Evolutionary conservation across 805 yeast species (phyloP), one percentile per base, ranked within the genome.

Genomic region (Candida ponderosae): DNA sequence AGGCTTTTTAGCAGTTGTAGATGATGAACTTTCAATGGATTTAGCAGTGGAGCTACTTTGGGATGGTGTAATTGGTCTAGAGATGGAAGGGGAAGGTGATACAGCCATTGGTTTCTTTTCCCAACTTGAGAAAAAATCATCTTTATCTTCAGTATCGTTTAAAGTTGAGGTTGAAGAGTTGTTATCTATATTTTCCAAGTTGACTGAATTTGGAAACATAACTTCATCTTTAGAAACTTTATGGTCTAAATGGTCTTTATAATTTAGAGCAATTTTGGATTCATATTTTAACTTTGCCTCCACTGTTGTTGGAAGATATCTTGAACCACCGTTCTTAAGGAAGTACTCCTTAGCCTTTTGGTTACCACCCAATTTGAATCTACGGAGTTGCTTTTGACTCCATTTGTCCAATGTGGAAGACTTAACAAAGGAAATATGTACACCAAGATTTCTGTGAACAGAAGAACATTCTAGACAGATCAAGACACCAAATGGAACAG

Each of bases 381-480:
- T 76, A 52, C 98, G 77, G 56, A 93, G 70, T 60, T 93, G 96
- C 53, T 76, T 79, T 51, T 88, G 74, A 31, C 89, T 80, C 98
- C 98, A 93, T 59, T 87, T 84, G 62, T 93, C 98, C 66, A 93
- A 70, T 47, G 81, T 84, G 21, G 93, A 76, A 21, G 96, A 86
- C 58, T 88, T 86, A 41, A 93, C 97, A 66, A 93, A 93, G 29
- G 97, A 77, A 52, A 93, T 81, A 59, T 93, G 98, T 29, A 89
- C 97, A 41, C 98, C 98, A 63, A 93, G 63, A 59, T 88, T 88
- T 61, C 98, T 77, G 66, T 93, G 98, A 36, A 83, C 87, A 4
- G 97, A 89, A 37, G 96, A 84, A 61, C 98, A 93, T 59, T 93
- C 95, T 42, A 89, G 71, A 66, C 98, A 93, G 41, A 93, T 65